Conservation (phyloP, 208 protist genomes). For the Zelonia costaricensis region DNA sequence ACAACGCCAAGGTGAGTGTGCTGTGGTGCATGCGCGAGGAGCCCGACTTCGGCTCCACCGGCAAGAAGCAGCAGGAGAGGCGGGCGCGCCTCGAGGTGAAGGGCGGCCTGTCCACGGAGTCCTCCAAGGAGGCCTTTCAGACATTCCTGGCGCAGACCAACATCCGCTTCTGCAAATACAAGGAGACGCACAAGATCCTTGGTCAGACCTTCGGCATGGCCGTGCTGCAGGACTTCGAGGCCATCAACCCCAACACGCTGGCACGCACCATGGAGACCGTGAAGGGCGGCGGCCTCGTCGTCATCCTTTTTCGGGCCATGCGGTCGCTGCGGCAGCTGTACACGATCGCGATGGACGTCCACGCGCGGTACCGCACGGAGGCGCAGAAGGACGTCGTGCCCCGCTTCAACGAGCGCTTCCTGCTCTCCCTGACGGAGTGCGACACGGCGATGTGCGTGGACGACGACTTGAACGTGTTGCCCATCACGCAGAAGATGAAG, state of each 20-base stretch:
- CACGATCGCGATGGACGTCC: conserved; percentile 99
- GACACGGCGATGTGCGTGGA: conserved; percentile 96
- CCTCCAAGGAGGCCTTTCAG: conserved; percentile 98
- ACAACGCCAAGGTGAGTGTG: conserved; percentile 96
- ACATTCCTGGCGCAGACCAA: conserved; percentile 98
- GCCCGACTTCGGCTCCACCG: conserved; percentile 96
- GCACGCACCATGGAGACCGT: conserved; percentile 99
- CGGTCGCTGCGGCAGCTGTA: conserved; percentile 97
- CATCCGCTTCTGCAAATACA: conserved; percentile 99
- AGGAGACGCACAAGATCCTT: conserved; percentile 98
- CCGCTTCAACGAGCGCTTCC: conserved; percentile 99
- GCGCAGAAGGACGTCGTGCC: conserved; percentile 91
- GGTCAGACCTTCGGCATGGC: conserved; percentile 99
- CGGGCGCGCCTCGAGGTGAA: conserved; percentile 96
- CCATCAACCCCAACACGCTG: conserved; percentile 99
- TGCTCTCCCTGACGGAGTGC: conserved; percentile 97
- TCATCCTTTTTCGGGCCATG: conserved; percentile 98
- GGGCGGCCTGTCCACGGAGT: conserved; percentile 90
- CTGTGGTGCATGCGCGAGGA: conserved; percentile 99
- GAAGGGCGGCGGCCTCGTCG: conserved; percentile 98
- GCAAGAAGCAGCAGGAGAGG: conserved; percentile 94
- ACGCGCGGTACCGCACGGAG: conserved; percentile 92
- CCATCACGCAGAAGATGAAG: conserved; percentile 93
- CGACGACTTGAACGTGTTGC: conserved; percentile 99
- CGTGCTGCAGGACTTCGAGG: conserved; percentile 99